Evolutionary conservation across 2,329 filamentous ascomycete species (phyloP).

Genomic region (Hypoxylon sp.): DNA sequence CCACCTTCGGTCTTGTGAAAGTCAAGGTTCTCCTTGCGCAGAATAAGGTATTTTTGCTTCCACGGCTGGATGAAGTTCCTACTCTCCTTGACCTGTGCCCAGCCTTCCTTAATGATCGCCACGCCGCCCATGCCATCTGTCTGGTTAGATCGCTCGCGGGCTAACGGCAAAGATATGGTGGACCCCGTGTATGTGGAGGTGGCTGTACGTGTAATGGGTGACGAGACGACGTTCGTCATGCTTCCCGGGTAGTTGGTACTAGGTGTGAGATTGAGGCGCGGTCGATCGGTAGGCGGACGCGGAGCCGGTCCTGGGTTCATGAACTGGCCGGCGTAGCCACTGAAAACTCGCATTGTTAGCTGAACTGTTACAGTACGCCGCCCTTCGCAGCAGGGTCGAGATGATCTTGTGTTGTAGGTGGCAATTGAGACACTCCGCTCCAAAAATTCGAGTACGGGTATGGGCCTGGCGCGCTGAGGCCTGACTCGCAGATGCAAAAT

Average conservation of each 20-base stretch:
- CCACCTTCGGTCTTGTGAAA: constrained; percentile 92
- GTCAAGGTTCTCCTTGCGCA: constrained; percentile 91
- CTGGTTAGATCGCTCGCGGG: constrained; percentile 65
- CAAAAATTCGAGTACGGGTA: too few relatives aligned
- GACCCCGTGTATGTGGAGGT: constrained; percentile 75
- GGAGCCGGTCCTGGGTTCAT: constrained; percentile 98
- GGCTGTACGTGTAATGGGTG: constrained; percentile 70
- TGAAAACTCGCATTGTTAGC: constrained; percentile 42
- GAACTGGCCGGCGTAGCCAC: constrained; percentile 74
- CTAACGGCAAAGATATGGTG: constrained; percentile 75
- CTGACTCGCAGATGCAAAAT: neutral
- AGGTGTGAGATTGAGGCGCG: constrained; percentile 81
- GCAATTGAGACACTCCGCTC: neutral
- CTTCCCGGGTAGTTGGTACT: constrained; percentile 76
- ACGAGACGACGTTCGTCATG: constrained; percentile 81
- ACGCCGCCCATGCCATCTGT: constrained; percentile 72
- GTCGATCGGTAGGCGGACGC: constrained; percentile 83
- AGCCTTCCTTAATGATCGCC: constrained; percentile 80
- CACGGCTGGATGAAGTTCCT: constrained; percentile 82
- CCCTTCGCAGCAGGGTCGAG: neutral
- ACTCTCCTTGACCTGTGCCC: constrained; percentile 89
- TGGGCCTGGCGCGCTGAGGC: too few relatives aligned
- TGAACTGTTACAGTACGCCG: neutral
- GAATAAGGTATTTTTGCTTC: constrained; percentile 91
- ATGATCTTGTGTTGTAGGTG: neutral